Conservation (phyloP, 495 filamentous ascomycete species). For the Zalerion maritima region DNA sequence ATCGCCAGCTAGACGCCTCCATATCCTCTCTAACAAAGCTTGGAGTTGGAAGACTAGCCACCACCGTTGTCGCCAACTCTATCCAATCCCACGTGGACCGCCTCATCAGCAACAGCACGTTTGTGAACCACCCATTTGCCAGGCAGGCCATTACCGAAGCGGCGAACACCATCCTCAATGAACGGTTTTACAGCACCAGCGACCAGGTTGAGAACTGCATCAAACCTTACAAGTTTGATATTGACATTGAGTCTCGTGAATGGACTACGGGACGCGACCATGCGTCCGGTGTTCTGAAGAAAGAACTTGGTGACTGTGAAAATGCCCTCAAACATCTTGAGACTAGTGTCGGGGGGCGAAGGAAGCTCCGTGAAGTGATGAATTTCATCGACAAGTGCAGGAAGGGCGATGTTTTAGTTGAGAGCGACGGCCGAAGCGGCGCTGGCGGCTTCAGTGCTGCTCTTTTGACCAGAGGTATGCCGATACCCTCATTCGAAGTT, state of each 20-base stretch:
- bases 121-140: conserved; percentile 79
- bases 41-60: conserved; percentile 83
- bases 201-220: conserved; percentile 99
- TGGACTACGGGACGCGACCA: conserved; percentile 77
- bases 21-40: conserved; percentile 81
- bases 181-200: conserved; percentile 88
- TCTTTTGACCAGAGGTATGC: conserved; percentile 59
- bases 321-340: conserved; percentile 62
- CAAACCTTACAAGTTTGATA: conserved; percentile 96
- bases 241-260: conserved; percentile 81
- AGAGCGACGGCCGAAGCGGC: conserved; percentile 67
- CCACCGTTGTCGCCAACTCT: conserved; percentile 72
- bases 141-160: conserved; percentile 83
- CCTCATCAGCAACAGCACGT: conserved; percentile 64
- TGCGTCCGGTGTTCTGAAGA: conserved; percentile 58
- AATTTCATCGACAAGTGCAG: conserved; percentile 77
- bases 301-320: conserved; percentile 73
- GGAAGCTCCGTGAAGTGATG: conserved; percentile 82
- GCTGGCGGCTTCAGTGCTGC: conserved; percentile 85
- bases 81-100: conserved; percentile 76
- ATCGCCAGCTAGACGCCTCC: conserved; percentile 84
- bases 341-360: conserved; percentile 54
- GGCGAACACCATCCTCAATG: conserved; percentile 73
- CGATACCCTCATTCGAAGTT: not conserved
- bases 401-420: conserved; percentile 68